Evolutionary conservation across 2,329 filamentous ascomycete species (phyloP).

Genomic region (Colletotrichum sp.): DNA sequence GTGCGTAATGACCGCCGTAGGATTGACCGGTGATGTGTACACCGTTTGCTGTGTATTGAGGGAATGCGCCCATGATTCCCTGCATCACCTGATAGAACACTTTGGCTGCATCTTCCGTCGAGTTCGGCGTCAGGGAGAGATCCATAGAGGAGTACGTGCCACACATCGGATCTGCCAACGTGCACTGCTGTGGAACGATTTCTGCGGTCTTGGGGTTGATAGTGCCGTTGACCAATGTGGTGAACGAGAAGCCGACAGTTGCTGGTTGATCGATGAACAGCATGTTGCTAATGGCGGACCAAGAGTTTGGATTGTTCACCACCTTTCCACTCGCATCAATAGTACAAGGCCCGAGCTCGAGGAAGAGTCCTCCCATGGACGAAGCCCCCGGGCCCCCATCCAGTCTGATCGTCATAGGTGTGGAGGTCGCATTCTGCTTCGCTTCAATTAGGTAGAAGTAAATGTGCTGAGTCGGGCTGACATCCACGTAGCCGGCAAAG

Average conservation of each 20-base stretch:
- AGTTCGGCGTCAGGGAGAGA: constrained; percentile 6
- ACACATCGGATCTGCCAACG: not conserved
- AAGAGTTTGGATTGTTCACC: constrained; percentile 1
- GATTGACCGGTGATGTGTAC: constrained; percentile 4
- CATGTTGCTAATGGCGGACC: constrained; percentile 4
- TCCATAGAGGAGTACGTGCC: constrained; percentile 9
- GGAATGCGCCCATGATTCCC: not conserved
- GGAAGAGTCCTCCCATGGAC: constrained; percentile 8
- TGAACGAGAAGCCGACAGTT: constrained; percentile 8
- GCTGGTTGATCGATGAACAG: constrained; percentile 6
- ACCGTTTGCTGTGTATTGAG: not conserved
- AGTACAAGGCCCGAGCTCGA: not conserved
- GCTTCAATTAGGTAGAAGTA: constrained; percentile 9
- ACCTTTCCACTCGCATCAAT: constrained; percentile 1
- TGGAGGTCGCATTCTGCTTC: not conserved
- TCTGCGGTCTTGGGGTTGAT: not conserved
- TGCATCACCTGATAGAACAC: constrained; percentile 13
- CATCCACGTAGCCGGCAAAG: constrained; percentile 13
- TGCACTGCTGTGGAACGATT: not conserved
- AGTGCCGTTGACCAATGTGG: constrained; percentile 1
- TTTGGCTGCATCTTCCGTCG: not conserved
- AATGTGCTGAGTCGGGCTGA: constrained; percentile 1
- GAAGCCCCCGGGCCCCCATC: constrained; percentile 4
- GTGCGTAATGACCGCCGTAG: constrained; percentile 8
- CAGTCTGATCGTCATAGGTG: constrained; percentile 1